Conservation (phyloP, 495 filamentous ascomycete genomes). For the Penicillium simplicissimum region DNA sequence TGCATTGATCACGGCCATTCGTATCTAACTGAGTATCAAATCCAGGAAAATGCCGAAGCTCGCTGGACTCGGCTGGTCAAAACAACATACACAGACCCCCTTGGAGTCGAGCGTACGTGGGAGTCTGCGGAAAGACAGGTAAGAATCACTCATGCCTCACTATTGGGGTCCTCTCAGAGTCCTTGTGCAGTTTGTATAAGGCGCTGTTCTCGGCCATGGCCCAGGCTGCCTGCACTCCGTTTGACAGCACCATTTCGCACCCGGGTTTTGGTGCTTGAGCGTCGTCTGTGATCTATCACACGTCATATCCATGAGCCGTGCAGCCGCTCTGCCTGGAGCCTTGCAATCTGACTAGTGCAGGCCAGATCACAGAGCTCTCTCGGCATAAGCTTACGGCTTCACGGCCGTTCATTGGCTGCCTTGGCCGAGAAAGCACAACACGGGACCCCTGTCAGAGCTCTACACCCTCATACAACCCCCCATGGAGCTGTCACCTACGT, state of each 20-base stretch:
- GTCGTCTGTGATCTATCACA: not conserved
- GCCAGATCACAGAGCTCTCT: not conserved
- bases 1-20: not conserved
- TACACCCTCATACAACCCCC: not conserved
- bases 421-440: not conserved
- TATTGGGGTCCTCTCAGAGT: not conserved
- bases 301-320: not conserved
- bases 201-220: not conserved
- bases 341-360: not conserved
- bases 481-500: not conserved
- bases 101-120: constrained; percentile 70
- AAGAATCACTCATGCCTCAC: constrained; percentile 22
- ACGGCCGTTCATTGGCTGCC: constrained; percentile 7
- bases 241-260: not conserved
- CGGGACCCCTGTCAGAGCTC: not conserved
- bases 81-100: constrained; percentile 72
- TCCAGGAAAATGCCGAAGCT: constrained; percentile 58
- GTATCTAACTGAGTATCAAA: constrained; percentile 11
- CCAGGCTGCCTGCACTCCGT: constrained; percentile 1
- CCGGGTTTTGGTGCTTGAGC: not conserved
- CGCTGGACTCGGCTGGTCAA: constrained; percentile 72
- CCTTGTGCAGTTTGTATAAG: constrained; percentile 6
- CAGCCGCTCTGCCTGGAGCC: constrained; percentile 2
- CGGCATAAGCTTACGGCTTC: not conserved
- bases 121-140: constrained; percentile 75